Conservation (phyloP, 2,329 filamentous ascomycete species). For the Stemphylium lycopersici region DNA sequence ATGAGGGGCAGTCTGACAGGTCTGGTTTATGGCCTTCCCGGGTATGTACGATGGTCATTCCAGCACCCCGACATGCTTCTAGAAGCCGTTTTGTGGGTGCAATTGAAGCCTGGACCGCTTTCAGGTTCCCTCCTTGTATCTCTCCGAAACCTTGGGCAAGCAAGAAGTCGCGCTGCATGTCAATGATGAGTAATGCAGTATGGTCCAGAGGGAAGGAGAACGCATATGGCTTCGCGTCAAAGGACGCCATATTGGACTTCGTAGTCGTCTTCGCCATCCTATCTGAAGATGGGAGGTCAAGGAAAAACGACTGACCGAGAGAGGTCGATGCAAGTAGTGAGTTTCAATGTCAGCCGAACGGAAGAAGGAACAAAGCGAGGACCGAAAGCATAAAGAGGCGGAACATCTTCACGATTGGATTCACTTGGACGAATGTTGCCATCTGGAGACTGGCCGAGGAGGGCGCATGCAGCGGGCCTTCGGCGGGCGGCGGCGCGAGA, state of each 20-base stretch:
- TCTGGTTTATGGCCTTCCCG: conserved; percentile 59
- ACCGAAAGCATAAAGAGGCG: not conserved
- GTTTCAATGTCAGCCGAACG: not conserved
- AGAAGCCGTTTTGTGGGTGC: conserved; percentile 52
- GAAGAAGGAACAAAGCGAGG: not conserved
- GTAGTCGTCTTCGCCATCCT: conserved; percentile 9
- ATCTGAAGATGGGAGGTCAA: not conserved
- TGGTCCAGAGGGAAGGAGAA: conserved; percentile 55
- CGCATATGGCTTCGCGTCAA: conserved; percentile 54
- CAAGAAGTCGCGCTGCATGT: conserved; percentile 61
- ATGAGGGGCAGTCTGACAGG: conserved; percentile 59
- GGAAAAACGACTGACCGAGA: not conserved
- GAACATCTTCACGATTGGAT: not conserved
- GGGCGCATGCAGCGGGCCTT: conserved; percentile 20
- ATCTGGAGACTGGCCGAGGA: conserved; percentile 1
- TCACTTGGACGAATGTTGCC: conserved; percentile 8
- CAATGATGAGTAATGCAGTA: conserved; percentile 59
- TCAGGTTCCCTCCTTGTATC: conserved; percentile 56
- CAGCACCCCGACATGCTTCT: conserved; percentile 49
- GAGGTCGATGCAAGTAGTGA: not conserved
- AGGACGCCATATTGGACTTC: conserved; percentile 20
- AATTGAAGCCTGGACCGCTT: conserved; percentile 49
- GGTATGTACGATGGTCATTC: conserved; percentile 57
- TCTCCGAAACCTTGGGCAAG: conserved; percentile 58
- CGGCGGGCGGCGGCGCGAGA: conserved; percentile 20